Conservation (phyloP, 208 protist species). For the Leishmania martiniquensis region DNA sequence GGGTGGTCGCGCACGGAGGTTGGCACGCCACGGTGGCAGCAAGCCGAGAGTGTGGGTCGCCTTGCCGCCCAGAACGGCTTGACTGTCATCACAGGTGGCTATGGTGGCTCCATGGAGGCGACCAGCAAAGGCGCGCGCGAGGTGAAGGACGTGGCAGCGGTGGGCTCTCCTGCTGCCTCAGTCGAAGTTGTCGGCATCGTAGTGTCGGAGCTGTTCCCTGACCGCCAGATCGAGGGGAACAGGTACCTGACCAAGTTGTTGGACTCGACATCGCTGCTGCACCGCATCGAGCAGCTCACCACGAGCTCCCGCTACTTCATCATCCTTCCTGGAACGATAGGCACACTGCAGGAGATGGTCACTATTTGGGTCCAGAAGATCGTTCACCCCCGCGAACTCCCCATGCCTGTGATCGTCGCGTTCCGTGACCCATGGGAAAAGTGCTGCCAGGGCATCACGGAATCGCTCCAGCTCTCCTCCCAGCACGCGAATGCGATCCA, state of each 20-base stretch:
- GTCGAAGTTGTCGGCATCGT: slow-evolving; percentile 65
- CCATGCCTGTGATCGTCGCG: slow-evolving; percentile 56
- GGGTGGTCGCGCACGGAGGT: slow-evolving; percentile 65
- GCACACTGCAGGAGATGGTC: slow-evolving; percentile 68
- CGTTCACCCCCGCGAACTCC: slow-evolving; percentile 34
- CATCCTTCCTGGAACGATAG: slow-evolving; percentile 62
- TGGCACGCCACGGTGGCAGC: slow-evolving; percentile 42
- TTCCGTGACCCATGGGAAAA: slow-evolving; percentile 77
- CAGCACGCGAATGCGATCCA: slow-evolving; percentile 38
- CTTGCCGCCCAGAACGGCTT: slow-evolving; percentile 52
- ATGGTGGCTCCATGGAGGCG: slow-evolving; percentile 81
- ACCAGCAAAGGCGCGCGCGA: slow-evolving; percentile 63
- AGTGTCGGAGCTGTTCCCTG: slow-evolving; percentile 55
- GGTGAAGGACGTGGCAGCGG: slow-evolving; percentile 30
- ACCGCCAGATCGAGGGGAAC: slow-evolving; percentile 58
- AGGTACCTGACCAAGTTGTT: slow-evolving; percentile 48
- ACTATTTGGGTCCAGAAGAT: slow-evolving; percentile 61
- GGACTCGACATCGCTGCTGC: slow-evolving; percentile 52
- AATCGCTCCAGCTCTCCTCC: slow-evolving; percentile 36
- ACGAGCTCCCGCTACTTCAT: slow-evolving; percentile 65
- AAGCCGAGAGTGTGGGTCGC: slow-evolving; percentile 52
- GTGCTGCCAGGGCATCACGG: slow-evolving; percentile 43
- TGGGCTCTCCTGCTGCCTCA: slow-evolving; percentile 6
- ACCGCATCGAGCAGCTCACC: slow-evolving; percentile 70
- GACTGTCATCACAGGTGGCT: slow-evolving; percentile 66